Evolutionary conservation across 1,284 basidiomycete species (phyloP).

Genomic region (Termitomyces sp.): DNA sequence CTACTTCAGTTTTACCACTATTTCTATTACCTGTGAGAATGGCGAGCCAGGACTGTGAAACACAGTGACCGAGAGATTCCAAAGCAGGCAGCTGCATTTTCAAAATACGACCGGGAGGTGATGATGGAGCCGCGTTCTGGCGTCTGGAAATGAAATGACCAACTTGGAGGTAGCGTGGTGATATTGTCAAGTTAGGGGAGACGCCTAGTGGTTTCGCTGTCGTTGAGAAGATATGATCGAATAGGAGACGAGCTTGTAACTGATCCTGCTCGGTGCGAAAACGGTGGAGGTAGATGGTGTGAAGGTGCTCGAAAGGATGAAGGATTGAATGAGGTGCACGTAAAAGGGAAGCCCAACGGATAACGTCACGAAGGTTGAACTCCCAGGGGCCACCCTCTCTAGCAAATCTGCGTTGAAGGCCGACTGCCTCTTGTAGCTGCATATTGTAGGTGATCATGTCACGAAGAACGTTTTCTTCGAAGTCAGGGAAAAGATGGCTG

Average conservation of each 20-base stretch:
- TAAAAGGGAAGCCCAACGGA: slow-evolving; percentile 80
- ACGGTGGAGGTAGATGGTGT: slow-evolving; percentile 78
- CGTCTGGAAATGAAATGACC: slow-evolving; percentile 64
- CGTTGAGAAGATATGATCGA: slow-evolving; percentile 56
- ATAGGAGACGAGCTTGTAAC: slow-evolving; percentile 54
- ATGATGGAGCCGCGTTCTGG: slow-evolving; percentile 32
- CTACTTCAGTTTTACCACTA: slow-evolving; percentile 79
- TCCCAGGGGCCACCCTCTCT: slow-evolving; percentile 94
- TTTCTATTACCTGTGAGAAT: slow-evolving; percentile 79
- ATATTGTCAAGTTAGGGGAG: slow-evolving; percentile 50
- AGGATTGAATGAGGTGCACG: slow-evolving; percentile 29
- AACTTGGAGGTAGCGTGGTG: slow-evolving; percentile 55
- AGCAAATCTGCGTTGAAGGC: slow-evolving; percentile 67
- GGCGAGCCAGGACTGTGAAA: slow-evolving; percentile 81
- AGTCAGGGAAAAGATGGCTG: slow-evolving; percentile 65
- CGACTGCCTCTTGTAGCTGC: slow-evolving; percentile 67
- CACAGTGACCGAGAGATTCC: slow-evolving; percentile 74
- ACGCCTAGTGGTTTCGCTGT: slow-evolving; percentile 25
- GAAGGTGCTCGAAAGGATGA: slow-evolving; percentile 65
- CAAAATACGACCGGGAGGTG: slow-evolving; percentile 47
- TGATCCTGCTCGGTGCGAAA: slow-evolving; percentile 78
- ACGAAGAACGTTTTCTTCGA: slow-evolving; percentile 50
- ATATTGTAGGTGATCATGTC: slow-evolving; percentile 87
- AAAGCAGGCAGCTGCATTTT: slow-evolving; percentile 65
- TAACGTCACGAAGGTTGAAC: slow-evolving; percentile 95